A percentile compares a stretch with the other conserved stretches of the same genome.
phyloP scores from a whole-genome alignment of 805 yeast species.

The Nadsonia fulvescens region DNA sequence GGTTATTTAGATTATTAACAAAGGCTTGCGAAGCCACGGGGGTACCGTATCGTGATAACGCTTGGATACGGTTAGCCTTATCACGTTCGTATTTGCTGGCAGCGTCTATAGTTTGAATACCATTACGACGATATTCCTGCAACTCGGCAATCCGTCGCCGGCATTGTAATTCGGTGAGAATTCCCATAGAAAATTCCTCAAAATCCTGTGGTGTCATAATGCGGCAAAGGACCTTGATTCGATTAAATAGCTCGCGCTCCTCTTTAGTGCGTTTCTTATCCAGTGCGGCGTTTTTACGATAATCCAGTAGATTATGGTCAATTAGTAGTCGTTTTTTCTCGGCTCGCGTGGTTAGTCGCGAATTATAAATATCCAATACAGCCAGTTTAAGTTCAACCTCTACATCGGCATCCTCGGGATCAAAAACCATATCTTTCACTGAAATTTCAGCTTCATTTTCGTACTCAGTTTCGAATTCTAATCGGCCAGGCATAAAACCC shows the following conservation, averaged over 20 bases:
- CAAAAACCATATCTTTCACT: constrained; percentile 89
- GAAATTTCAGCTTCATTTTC: constrained; percentile 94
- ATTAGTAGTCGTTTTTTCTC: constrained; percentile 76
- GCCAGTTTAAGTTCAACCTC: constrained; percentile 84
- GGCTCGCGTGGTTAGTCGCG: constrained; percentile 77
- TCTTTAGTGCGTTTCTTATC: constrained; percentile 83
- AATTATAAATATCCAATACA: constrained; percentile 74
- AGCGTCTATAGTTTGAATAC: constrained; percentile 65
- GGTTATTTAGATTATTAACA: constrained; percentile 2
- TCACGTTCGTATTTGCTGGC: constrained; percentile 83
- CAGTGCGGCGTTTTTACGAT: constrained; percentile 56
- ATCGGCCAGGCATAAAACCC: constrained; percentile 96
- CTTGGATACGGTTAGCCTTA: constrained; percentile 46
- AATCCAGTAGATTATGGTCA: constrained; percentile 64
- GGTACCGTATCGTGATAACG: constrained; percentile 34
- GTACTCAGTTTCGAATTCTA: constrained; percentile 90
- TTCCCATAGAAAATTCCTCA: constrained; percentile 51
- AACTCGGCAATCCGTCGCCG: constrained; percentile 72
- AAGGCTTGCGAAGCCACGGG: constrained; percentile 7
- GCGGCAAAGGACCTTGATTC: constrained; percentile 64
- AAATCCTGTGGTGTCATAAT: constrained; percentile 70
- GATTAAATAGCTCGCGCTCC: constrained; percentile 64
- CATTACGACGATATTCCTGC: constrained; percentile 86
- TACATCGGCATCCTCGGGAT: constrained; percentile 73
- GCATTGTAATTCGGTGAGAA: constrained; percentile 59